Evolutionary conservation across 805 yeast species (phyloP).

Genomic region (Nakazawaea wyomingensis): DNA sequence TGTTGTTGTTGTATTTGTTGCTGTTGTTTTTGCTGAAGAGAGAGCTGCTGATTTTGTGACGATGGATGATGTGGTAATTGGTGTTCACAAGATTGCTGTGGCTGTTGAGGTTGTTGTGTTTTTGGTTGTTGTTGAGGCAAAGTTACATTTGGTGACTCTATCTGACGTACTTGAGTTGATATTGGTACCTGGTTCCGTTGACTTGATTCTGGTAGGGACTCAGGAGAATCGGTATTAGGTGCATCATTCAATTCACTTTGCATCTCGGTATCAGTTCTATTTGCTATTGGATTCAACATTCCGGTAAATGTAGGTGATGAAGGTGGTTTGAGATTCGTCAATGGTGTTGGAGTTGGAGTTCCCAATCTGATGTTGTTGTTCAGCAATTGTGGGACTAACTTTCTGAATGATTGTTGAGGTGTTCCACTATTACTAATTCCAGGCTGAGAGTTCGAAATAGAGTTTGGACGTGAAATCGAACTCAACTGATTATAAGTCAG

Average conservation of each 20-base stretch:
- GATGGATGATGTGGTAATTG: neutral
- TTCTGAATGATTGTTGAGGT: constrained; percentile 3
- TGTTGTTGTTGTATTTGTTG: neutral
- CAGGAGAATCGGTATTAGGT: constrained; percentile 12
- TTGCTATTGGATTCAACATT: constrained; percentile 3
- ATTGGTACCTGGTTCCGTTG: neutral
- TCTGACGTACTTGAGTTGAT: neutral
- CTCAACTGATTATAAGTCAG: neutral
- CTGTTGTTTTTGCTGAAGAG: neutral
- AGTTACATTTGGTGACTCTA: too few species aligned
- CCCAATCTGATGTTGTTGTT: constrained; percentile 19
- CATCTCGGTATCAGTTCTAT: constrained; percentile 6
- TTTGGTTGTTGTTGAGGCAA: neutral
- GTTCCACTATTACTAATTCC: neutral
- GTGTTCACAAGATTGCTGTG: too few species aligned
- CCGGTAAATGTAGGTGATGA: constrained; percentile 11
- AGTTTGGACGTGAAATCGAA: neutral
- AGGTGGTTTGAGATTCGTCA: constrained; percentile 27
- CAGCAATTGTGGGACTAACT: constrained; percentile 4
- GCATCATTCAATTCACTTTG: constrained; percentile 12
- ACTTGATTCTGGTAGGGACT: constrained; percentile 5
- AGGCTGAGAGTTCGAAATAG: neutral
- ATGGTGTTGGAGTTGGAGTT: constrained; percentile 32
- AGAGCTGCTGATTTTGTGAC: neutral
- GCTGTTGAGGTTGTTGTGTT: neutral